A percentile compares a stretch with the other conserved stretches of the same genome.
These are phyloP conservation scores for Thermothielavioides terrestris DNA, from an alignment of 495 filamentous ascomycete species.

Conservation along the genomic window DNA sequence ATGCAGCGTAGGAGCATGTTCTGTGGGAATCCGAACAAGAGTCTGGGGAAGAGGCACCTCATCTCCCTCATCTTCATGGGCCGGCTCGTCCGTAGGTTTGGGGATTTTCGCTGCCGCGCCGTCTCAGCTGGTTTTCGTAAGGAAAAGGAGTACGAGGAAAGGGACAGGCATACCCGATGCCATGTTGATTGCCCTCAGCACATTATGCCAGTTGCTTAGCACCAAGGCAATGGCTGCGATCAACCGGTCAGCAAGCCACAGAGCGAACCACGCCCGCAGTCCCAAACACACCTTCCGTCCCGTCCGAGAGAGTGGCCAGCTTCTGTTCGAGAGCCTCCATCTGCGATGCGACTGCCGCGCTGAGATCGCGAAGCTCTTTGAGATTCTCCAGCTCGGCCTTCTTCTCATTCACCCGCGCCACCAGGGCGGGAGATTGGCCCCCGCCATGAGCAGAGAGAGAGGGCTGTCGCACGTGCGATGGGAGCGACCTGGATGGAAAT, in stretches of 20 bases:
- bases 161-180: slow-evolving; percentile 67
- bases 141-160: not conserved
- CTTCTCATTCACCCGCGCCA: slow-evolving; percentile 85
- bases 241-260: not conserved
- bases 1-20: slow-evolving; percentile 52
- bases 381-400: slow-evolving; percentile 86
- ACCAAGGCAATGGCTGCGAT: slow-evolving; percentile 77
- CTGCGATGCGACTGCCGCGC: slow-evolving; percentile 73
- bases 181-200: slow-evolving; percentile 88
- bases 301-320: slow-evolving; percentile 76
- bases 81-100: slow-evolving; percentile 27
- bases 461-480: slow-evolving; percentile 53
- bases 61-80: slow-evolving; percentile 16
- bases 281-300: slow-evolving; percentile 67
- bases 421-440: slow-evolving; percentile 72
- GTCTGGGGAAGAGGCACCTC: slow-evolving; percentile 62
- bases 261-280: not conserved
- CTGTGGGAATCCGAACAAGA: slow-evolving; percentile 68
- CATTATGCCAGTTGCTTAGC: slow-evolving; percentile 91
- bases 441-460: slow-evolving; percentile 42
- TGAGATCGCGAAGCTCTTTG: slow-evolving; percentile 78
- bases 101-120: slow-evolving; percentile 48
- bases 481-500: slow-evolving; percentile 45
- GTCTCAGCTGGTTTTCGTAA: slow-evolving; percentile 31
- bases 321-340: slow-evolving; percentile 90